phyloP scores from a whole-genome alignment of 306 rosid species.

The Abrus pulchellus region DNA sequence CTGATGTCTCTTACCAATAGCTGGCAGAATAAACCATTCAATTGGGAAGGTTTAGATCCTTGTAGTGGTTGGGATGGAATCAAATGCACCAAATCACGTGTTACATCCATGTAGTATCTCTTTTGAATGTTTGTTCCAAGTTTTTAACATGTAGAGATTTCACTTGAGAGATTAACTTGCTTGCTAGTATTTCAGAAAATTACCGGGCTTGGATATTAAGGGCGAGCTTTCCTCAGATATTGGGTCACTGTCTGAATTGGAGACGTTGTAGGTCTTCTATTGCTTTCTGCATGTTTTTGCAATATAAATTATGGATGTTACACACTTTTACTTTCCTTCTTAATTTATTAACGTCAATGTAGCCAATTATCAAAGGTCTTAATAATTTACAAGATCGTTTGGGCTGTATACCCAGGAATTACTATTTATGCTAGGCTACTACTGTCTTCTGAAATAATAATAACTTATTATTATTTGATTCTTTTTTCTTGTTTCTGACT shows the following conservation, averaged over 20 bases:
- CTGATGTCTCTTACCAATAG: neutral
- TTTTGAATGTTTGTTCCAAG: neutral
- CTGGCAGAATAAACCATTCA: neutral
- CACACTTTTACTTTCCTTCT: neutral
- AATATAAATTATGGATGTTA: neutral
- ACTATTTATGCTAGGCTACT: no score
- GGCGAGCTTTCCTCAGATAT: constrained; percentile 1
- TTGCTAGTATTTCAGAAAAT: constrained; percentile 4
- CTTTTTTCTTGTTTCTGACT: no score
- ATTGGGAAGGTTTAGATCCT: neutral
- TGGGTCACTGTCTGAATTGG: constrained; percentile 7
- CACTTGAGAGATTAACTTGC: neutral
- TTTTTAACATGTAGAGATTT: neutral
- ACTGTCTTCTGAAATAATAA: no score
- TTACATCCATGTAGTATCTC: constrained; percentile 1
- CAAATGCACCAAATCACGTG: neutral
- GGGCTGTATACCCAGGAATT: no score
- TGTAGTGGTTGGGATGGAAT: constrained; percentile 19
- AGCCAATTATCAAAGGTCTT: neutral
- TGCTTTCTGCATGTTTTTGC: neutral
- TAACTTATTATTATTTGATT: no score
- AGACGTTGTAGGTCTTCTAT: neutral
- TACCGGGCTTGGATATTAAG: neutral
- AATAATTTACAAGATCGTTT: no score
- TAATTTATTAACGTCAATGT: neutral